A percentile compares a stretch with the other conserved stretches of the same genome.
Conservation (phyloP, 2,329 filamentous ascomycete genomes). For the Cercospora sojina region DNA sequence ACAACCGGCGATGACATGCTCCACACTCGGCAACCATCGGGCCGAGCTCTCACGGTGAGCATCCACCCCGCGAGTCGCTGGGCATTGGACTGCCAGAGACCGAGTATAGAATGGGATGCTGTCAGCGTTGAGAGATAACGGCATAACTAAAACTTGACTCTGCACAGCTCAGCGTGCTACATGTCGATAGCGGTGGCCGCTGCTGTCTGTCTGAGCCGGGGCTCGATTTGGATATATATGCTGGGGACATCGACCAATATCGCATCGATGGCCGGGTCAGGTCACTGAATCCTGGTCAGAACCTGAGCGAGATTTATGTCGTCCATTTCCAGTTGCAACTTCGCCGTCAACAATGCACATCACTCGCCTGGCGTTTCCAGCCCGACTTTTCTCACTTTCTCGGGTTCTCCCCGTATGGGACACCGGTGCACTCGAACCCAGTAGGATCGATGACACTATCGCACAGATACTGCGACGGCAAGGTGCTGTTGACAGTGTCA, state of each 20-base stretch:
- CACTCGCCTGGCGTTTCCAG: background rate
- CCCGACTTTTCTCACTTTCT: background rate
- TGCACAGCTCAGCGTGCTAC: background rate
- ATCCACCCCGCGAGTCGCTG: background rate
- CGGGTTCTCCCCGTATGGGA: constrained; percentile 21
- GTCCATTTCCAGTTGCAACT: background rate
- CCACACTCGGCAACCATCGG: background rate
- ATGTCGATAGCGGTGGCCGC: background rate
- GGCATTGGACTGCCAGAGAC: background rate
- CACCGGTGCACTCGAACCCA: constrained; percentile 32
- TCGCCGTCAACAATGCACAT: background rate
- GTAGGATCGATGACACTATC: constrained; percentile 27
- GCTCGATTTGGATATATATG: background rate
- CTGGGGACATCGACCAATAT: background rate
- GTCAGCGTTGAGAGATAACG: background rate
- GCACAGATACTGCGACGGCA: constrained; percentile 29
- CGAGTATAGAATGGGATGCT: background rate
- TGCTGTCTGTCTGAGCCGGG: background rate
- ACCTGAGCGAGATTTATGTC: background rate
- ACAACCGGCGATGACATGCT: background rate
- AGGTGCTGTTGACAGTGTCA: constrained; percentile 20
- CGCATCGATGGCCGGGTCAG: background rate
- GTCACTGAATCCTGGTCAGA: background rate
- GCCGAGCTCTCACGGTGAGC: background rate
- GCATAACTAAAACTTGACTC: background rate